Evolutionary conservation across 2,329 filamentous ascomycete genomes (phyloP).

Genomic region (Macrophomina pseudophaseolina): DNA sequence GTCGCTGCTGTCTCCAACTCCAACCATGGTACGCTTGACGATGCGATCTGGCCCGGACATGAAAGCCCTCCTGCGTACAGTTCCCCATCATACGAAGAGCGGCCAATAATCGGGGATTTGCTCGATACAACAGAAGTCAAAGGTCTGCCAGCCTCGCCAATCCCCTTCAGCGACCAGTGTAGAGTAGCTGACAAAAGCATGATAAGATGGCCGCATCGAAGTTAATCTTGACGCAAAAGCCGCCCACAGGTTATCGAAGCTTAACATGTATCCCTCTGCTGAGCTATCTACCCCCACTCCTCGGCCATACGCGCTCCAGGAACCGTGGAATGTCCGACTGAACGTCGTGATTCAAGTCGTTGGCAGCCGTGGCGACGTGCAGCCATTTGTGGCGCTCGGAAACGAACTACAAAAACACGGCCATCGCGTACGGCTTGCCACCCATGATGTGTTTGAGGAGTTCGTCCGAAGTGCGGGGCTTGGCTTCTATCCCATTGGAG

Average conservation of each 20-base stretch:
- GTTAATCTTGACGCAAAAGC: slow-evolving; percentile 36
- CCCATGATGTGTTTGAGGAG: slow-evolving; percentile 59
- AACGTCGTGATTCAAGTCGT: slow-evolving; percentile 64
- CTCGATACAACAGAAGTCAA: not conserved
- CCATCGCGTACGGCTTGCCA: slow-evolving; percentile 63
- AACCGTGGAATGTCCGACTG: slow-evolving; percentile 33
- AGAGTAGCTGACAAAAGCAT: not conserved
- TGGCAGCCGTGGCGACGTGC: slow-evolving; percentile 59
- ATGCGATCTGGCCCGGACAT: not conserved
- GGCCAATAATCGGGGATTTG: not conserved
- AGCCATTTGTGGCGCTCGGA: slow-evolving; percentile 65
- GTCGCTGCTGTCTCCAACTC: not conserved
- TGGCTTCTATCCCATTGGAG: slow-evolving; percentile 64
- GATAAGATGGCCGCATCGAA: slow-evolving; percentile 34
- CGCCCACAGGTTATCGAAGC: not conserved
- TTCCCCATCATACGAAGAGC: not conserved
- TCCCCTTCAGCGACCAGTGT: not conserved
- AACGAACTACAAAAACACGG: slow-evolving; percentile 56
- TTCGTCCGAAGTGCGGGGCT: slow-evolving; percentile 60
- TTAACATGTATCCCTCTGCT: not conserved
- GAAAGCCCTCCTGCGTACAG: not conserved
- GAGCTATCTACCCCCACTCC: not conserved
- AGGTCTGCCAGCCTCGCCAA: not conserved
- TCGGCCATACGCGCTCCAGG: not conserved
- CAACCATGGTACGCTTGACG: not conserved